phyloP scores from a whole-genome alignment of 495 filamentous ascomycete species.

The Oleoguttula mirabilis region DNA sequence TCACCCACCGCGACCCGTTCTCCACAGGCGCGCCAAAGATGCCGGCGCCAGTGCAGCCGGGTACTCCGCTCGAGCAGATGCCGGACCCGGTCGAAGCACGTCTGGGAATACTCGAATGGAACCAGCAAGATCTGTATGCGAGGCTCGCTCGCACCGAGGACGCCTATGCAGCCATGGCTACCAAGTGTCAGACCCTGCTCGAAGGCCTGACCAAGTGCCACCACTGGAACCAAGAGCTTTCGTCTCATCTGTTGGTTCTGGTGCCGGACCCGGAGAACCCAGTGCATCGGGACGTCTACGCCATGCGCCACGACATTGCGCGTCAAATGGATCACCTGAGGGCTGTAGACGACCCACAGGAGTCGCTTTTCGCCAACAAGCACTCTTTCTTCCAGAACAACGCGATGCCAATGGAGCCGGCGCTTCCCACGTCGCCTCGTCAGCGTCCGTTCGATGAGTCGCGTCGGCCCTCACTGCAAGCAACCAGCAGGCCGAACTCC shows the following conservation, averaged over 20 bases:
- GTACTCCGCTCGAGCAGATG: conserved; percentile 49
- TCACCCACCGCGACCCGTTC: conserved; percentile 92
- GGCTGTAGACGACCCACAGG: conserved; percentile 63
- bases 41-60: conserved; percentile 70
- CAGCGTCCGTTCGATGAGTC: conserved; percentile 79
- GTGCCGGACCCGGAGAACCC: conserved; percentile 53
- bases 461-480: conserved; percentile 47
- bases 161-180: conserved; percentile 59
- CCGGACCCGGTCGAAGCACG: conserved; percentile 65
- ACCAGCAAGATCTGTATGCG: conserved; percentile 63
- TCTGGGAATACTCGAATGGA: conserved; percentile 65
- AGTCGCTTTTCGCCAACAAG: conserved; percentile 59
- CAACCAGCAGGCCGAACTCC: conserved; percentile 37
- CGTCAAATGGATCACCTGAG: conserved; percentile 66
- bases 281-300: conserved; percentile 52
- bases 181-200: conserved; percentile 68
- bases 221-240: conserved; percentile 70
- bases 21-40: conserved; percentile 49
- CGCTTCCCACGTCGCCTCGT: conserved; percentile 79
- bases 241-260: conserved; percentile 55
- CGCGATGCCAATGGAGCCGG: conserved; percentile 37
- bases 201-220: conserved; percentile 70
- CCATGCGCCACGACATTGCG: conserved; percentile 72
- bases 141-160: conserved; percentile 77
- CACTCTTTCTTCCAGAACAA: conserved; percentile 66